Evolutionary conservation across 1,139 yeast genomes (phyloP).

Genomic region (Chernovozyma aurita): DNA sequence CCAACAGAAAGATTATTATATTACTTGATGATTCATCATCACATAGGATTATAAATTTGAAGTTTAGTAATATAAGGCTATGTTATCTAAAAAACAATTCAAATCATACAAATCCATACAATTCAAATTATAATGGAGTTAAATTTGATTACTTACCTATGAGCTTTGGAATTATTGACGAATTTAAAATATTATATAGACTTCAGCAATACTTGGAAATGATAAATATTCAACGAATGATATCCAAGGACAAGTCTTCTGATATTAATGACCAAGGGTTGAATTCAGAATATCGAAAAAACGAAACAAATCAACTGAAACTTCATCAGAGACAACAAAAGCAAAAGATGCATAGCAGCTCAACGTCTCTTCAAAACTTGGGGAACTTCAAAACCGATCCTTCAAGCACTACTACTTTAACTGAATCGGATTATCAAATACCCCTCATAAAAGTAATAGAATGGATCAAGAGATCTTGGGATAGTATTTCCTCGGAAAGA

Average conservation of each 20-base stretch:
- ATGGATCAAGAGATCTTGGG: conserved; percentile 57
- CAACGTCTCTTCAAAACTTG: neutral
- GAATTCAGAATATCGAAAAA: conserved; percentile 1
- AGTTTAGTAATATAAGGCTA: conserved; percentile 48
- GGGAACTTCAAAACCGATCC: conserved; percentile 31
- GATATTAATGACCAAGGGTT: neutral
- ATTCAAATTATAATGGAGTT: conserved; percentile 23
- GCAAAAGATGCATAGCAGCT: conserved; percentile 1
- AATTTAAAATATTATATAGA: conserved; percentile 55
- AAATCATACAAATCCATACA: conserved; percentile 37
- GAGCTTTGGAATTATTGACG: conserved; percentile 63
- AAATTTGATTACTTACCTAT: conserved; percentile 54
- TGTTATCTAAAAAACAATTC: conserved; percentile 39
- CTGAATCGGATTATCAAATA: conserved; percentile 39
- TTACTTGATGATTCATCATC: conserved; percentile 61
- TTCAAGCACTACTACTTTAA: conserved; percentile 14
- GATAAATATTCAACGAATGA: conserved; percentile 34
- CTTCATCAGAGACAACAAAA: conserved; percentile 1
- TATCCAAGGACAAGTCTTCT: conserved; percentile 9
- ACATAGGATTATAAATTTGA: conserved; percentile 56
- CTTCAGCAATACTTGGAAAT: conserved; percentile 56
- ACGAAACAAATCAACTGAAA: conserved; percentile 5
- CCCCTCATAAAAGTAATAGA: conserved; percentile 55
- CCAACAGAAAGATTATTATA: conserved; percentile 47
- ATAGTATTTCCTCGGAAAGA: conserved; percentile 39